These are phyloP conservation scores for Logfia minima DNA, from an alignment of 129 eudicot species.

Conservation along the genomic window DNA sequence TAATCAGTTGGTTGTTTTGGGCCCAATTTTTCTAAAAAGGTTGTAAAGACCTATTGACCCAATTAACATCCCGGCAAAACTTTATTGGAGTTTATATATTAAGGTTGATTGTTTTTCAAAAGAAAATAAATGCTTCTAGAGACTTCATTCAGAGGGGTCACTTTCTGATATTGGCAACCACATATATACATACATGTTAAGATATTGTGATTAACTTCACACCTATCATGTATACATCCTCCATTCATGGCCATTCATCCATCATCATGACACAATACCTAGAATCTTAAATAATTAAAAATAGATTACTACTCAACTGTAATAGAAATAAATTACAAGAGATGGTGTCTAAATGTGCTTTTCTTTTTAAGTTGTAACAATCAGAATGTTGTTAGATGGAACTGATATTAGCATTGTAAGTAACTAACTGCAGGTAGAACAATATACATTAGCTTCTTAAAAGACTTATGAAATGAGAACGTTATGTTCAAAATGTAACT, in stretches of 20 bases:
- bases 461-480: no score
- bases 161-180: constrained; percentile 26
- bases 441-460: no score
- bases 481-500: no score
- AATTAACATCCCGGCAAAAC: background rate
- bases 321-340: no score
- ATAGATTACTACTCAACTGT: background rate
- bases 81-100: background rate
- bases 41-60: background rate
- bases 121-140: constrained; percentile 10
- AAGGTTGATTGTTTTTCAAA: background rate
- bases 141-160: constrained; percentile 19
- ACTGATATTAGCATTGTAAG: background rate
- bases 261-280: constrained; percentile 26
- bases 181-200: constrained; percentile 27
- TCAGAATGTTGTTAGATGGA: background rate
- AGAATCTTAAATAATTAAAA: no score
- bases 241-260: constrained; percentile 36
- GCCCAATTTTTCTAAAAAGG: background rate
- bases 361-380: no score
- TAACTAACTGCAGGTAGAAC: no score
- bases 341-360: no score
- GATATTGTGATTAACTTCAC: constrained; percentile 10
- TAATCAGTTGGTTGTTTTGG: background rate
- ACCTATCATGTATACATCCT: constrained; percentile 19